A percentile compares a stretch with the other conserved stretches of the same genome.
These are phyloP conservation scores for Ilex paraguariensis DNA, from an alignment of 305 asterid genomes.

Conservation along the genomic window DNA sequence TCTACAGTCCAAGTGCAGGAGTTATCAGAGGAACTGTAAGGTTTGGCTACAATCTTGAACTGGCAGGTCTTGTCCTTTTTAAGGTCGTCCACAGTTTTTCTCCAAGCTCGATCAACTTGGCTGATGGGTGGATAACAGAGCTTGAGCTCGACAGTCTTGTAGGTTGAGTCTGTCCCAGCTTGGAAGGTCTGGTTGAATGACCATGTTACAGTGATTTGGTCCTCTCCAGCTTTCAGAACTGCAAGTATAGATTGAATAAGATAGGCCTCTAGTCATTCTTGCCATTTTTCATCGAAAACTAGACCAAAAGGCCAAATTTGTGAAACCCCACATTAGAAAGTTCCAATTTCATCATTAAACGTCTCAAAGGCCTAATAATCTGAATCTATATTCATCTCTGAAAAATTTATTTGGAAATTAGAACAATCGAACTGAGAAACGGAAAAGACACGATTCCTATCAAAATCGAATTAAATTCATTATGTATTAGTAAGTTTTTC, in stretches of 20 bases:
- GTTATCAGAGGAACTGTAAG: constrained; percentile 36
- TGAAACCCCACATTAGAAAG: too few species aligned
- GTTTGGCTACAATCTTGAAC: constrained; percentile 35
- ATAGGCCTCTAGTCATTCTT: background rate
- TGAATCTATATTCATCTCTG: too few species aligned
- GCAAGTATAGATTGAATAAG: constrained; percentile 4
- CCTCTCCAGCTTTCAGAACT: constrained; percentile 61
- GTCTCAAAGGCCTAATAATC: too few species aligned
- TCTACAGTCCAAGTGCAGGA: constrained; percentile 37
- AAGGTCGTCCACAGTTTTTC: constrained; percentile 50
- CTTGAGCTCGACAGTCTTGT: constrained; percentile 34
- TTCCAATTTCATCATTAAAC: too few species aligned
- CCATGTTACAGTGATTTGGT: constrained; percentile 46
- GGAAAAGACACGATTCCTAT: too few species aligned
- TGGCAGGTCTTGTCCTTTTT: constrained; percentile 68
- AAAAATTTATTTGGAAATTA: too few species aligned
- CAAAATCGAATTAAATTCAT: background rate
- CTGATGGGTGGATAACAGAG: constrained; percentile 65
- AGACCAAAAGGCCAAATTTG: background rate
- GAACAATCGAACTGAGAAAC: too few species aligned
- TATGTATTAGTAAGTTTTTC: too few species aligned
- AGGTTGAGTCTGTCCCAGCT: constrained; percentile 34
- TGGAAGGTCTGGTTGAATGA: constrained; percentile 35
- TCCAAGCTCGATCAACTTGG: constrained; percentile 67
- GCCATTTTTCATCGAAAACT: background rate